Evolutionary conservation across 768 basidiomycete species (phyloP).

Genomic region (Aureoboletus auriporus): DNA sequence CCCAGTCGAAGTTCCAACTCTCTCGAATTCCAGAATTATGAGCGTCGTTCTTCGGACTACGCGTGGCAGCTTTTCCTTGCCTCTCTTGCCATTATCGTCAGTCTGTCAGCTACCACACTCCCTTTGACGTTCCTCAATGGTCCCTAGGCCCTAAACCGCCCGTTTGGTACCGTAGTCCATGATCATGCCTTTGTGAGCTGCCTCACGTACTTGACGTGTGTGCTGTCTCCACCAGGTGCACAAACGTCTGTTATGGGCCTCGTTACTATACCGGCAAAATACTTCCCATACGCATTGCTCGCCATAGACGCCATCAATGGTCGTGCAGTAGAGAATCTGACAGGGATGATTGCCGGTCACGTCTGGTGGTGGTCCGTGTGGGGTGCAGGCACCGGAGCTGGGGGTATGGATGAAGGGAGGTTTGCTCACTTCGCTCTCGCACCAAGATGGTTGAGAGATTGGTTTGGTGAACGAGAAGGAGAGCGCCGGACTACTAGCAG

Average conservation of each 20-base stretch:
- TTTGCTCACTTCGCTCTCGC: constrained; percentile 44
- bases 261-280: constrained; percentile 64
- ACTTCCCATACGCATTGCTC: constrained; percentile 73
- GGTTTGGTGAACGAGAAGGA: constrained; percentile 40
- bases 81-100: constrained; percentile 54
- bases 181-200: constrained; percentile 62
- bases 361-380: constrained; percentile 77
- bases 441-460: constrained; percentile 53
- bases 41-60: constrained; percentile 62
- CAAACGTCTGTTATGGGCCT: constrained; percentile 79
- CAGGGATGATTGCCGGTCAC: constrained; percentile 76
- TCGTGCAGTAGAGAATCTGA: constrained; percentile 57
- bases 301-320: constrained; percentile 65
- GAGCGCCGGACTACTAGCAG: constrained; percentile 34
- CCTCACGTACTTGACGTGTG: constrained; percentile 64
- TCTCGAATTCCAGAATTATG: constrained; percentile 61
- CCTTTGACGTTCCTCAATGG: not conserved
- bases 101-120: constrained; percentile 19
- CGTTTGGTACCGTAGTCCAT: constrained; percentile 54
- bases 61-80: constrained; percentile 70
- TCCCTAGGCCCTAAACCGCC: constrained; percentile 52
- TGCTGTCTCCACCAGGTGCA: constrained; percentile 60
- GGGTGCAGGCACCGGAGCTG: constrained; percentile 40
- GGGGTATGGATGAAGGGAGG: constrained; percentile 35
- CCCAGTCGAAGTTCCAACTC: constrained; percentile 60